These are phyloP conservation scores for Scutellaria baicalensis DNA, from an alignment of 257 asterid species.

Conservation along the genomic window DNA sequence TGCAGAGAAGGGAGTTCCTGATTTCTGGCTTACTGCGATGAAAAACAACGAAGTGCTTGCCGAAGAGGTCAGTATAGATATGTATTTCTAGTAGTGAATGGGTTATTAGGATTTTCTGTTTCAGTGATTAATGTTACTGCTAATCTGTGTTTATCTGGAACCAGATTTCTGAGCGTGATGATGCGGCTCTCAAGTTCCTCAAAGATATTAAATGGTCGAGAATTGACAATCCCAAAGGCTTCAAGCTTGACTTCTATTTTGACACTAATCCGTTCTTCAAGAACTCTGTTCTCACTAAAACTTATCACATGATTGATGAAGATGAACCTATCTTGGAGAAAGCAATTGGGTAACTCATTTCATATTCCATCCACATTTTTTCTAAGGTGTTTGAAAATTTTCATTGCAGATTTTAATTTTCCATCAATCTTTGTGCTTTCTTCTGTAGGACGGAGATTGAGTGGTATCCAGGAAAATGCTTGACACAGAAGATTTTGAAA, in stretches of 20 bases:
- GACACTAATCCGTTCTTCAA: conserved; percentile 60
- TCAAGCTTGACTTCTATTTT: conserved; percentile 65
- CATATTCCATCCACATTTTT: background rate
- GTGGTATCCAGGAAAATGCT: conserved; percentile 73
- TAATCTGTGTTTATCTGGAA: background rate
- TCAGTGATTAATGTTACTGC: too few species aligned
- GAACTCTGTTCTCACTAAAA: conserved; percentile 62
- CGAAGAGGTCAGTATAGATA: conserved; percentile 51
- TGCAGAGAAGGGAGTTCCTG: conserved; percentile 75
- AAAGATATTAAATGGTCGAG: conserved; percentile 75
- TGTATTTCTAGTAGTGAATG: background rate
- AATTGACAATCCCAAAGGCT: conserved; percentile 65
- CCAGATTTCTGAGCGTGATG: conserved; percentile 75
- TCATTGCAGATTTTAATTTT: background rate
- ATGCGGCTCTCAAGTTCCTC: conserved; percentile 65
- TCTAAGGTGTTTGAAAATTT: background rate
- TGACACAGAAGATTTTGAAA: conserved; percentile 70
- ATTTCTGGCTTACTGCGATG: conserved; percentile 78
- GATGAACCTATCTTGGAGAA: conserved; percentile 87
- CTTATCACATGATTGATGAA: conserved; percentile 85
- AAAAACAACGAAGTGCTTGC: conserved; percentile 62
- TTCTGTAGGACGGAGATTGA: conserved; percentile 69
- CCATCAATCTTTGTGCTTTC: background rate
- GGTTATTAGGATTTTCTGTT: background rate
- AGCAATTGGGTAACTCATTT: conserved; percentile 67